A percentile compares a stretch with the other conserved stretches of the same genome.
These are phyloP conservation scores for Ceratocystis colombiana DNA, from an alignment of 2,329 filamentous ascomycete genomes.

Conservation along the genomic window DNA sequence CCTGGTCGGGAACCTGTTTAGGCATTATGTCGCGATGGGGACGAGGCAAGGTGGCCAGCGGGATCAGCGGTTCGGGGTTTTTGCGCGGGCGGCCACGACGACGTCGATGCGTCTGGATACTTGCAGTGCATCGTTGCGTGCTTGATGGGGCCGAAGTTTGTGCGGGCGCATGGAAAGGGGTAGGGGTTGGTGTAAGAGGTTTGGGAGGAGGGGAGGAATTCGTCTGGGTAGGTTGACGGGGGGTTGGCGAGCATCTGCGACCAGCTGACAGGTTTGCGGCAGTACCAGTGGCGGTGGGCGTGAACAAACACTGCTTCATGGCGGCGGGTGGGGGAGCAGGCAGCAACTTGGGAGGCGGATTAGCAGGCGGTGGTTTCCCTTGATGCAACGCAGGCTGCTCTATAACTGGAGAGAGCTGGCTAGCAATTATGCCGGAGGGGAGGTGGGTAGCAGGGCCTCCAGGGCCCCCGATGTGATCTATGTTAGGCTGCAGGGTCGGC, in stretches of 20 bases:
- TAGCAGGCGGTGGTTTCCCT: no score
- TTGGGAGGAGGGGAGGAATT: neutral
- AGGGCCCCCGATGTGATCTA: neutral
- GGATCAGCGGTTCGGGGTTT: no score
- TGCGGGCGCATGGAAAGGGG: neutral
- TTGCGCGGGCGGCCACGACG: slow-evolving; percentile 5
- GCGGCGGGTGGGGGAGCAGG: neutral
- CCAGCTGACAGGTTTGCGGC: neutral
- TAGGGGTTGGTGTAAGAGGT: neutral
- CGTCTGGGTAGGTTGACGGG: neutral
- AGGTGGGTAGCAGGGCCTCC: neutral
- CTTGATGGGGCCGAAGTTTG: neutral
- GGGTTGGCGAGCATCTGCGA: neutral
- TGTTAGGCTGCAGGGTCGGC: neutral
- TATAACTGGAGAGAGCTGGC: no score
- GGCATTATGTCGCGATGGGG: neutral
- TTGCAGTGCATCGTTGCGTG: neutral
- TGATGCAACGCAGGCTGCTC: no score
- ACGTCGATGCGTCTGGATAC: neutral
- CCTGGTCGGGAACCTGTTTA: no score
- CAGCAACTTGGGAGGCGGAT: no score
- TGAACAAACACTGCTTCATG: neutral
- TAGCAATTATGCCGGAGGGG: neutral
- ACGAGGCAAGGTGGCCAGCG: neutral
- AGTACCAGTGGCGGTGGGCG: neutral